Evolutionary conservation across 73 alveolate genomes (phyloP), one percentile per base, ranked within the genome.

Genomic region (Breviolum minutum): DNA sequence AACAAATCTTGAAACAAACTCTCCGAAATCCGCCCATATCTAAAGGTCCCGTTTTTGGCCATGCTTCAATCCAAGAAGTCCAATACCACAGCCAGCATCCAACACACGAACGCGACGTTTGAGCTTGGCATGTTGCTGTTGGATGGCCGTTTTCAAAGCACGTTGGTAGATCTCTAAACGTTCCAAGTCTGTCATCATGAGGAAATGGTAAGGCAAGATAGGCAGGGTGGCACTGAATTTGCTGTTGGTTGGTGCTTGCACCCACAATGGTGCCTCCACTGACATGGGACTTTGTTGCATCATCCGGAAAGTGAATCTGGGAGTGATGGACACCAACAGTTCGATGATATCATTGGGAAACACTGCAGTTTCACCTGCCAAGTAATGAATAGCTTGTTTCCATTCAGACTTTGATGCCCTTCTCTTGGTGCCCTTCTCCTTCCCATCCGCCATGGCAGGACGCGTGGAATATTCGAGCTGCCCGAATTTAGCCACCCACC

Each of bases 181-280:
- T n/a, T 92, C 98, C 98, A 92, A n/a, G 66, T 92, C 98, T 27
- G 98, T 92, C 98, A 92, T 92, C 98, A 92, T 92, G n/a, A 86
- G 90, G 48, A 60, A 76, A 27, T 80, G 98, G 66, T 62, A 73
- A 2, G 66, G 98, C 81, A 92, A 64, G 27, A 92, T 74, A 11
- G 98, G 98, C 91, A 92, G 80, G 54, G 98, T 92, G 48, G 98
- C 98, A 26, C 91, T 73, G 80, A 92, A 92, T 40, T 92, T 92
- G 90, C 89, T 92, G 91, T 81, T 92, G 27, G 80, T 92, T 12
- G 98, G 98, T 12, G 98, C 98, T 26, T 76, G 79, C 69, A 92
- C 98, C 98, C 98, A 73, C 48, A n/a, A 26, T 10, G 87, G 87
- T 7, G 97, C 77, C 19, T 54, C 86, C 26, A 60, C 87, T 7